These are phyloP conservation scores for Obelidium mucronatum DNA, from an alignment of 192 early-diverging fungal genomes.

Conservation along the genomic window DNA sequence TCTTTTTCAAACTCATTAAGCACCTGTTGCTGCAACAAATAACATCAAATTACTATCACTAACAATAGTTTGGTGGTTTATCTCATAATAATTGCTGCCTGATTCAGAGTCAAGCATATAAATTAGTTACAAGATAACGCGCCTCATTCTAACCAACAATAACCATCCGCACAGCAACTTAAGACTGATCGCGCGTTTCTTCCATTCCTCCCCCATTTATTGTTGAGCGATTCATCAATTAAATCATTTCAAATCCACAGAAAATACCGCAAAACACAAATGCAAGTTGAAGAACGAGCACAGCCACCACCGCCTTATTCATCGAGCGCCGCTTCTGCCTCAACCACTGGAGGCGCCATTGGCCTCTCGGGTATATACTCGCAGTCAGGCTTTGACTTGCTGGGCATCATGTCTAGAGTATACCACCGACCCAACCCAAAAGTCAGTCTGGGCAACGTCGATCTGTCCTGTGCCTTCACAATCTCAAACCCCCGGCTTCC, in stretches of 20 bases:
- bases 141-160: too few relatives aligned
- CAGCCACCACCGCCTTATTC: too few relatives aligned
- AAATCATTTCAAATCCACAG: too few relatives aligned
- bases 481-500: slow-evolving; percentile 66
- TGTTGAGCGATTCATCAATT: too few relatives aligned
- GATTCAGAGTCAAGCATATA: too few relatives aligned
- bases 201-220: neutral
- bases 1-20: neutral
- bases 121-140: too few relatives aligned
- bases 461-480: slow-evolving; percentile 61
- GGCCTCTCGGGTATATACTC: neutral
- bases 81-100: too few relatives aligned
- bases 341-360: neutral
- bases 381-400: slow-evolving; percentile 51
- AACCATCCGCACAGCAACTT: neutral
- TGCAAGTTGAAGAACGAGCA: neutral
- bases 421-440: slow-evolving; percentile 61
- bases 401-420: slow-evolving; percentile 47
- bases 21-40: too few relatives aligned
- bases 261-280: too few relatives aligned
- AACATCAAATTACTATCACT: too few relatives aligned
- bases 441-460: slow-evolving; percentile 64
- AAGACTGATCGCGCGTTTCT: neutral
- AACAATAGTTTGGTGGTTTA: too few relatives aligned
- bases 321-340: neutral